Base-by-base conservation (phyloP, 2,329 filamentous ascomycete genomes). In the Aspergillus pseudonomiae region DNA sequence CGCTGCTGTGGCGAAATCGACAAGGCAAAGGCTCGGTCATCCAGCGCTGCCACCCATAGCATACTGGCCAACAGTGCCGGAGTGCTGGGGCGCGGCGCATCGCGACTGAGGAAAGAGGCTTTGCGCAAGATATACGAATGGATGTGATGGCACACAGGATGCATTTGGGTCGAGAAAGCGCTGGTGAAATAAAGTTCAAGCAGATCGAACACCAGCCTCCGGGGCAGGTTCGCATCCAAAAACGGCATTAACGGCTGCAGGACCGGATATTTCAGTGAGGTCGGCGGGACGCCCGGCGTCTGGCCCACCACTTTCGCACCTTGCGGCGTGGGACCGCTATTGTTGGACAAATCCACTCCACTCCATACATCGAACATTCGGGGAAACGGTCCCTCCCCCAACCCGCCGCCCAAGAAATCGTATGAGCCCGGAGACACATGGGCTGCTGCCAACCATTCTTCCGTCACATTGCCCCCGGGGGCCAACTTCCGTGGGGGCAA, bases 21-120 rank as follows among this genome's bases (percentile, higher is more conserved):
- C 65, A 97, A 78, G 73, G 93, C 93, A 50, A 93, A 87, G 11
- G 93, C 92, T 74, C 96, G 92, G 78, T 93, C 95, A 21, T 93
- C 96, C 76, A 97, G 90, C n/a, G 93, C 93, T 34, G 93, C 92
- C 54, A 96, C 91, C 93, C 93, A 97, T n/a, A 97, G 86, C 88
- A 97, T 97, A 78, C 93, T 96, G 43, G 94, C 92, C 30, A 97
- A 83, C 53, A 97, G 82, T 4, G 93, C 93, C 48, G 94, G 93
- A 71, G 91, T 94, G 75, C 93, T 97, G 61, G 85, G 84, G 63
- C 94, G 86, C 32, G 94, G 93, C 69, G 88, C 91, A 62, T 88
- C 91, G n/a, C 87, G 87, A 72, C 94, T 91, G 45, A 97, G 82
- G 75, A 97, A 93, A 0, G 94, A 94, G 65, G 89, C 86, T 76